Conservation (phyloP, 192 early-diverging fungal genomes). For the Mortierella hygrophila region DNA sequence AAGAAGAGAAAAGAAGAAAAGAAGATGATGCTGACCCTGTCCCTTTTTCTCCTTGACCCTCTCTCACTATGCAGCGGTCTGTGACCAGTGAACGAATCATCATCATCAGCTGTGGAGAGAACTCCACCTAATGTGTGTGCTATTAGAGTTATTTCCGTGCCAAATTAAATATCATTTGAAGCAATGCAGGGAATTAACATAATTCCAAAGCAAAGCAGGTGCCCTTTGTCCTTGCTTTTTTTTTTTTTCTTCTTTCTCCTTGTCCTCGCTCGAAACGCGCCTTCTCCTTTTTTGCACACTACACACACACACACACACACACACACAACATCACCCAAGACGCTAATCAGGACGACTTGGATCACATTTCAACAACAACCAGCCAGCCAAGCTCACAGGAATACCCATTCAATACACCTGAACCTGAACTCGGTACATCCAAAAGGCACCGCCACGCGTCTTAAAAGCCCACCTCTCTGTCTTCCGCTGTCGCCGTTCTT, state of each 20-base stretch:
- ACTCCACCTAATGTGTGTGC: too few relatives aligned
- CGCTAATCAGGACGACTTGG: too few relatives aligned
- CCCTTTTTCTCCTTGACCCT: neutral
- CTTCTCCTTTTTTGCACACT: too few relatives aligned
- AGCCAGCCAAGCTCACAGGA: too few relatives aligned
- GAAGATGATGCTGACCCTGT: neutral
- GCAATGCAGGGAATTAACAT: neutral
- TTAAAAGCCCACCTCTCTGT: neutral
- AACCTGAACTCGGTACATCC: too few relatives aligned
- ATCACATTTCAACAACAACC: too few relatives aligned
- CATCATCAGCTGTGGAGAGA: neutral
- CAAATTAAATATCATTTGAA: neutral
- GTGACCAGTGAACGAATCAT: neutral
- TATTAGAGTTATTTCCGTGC: neutral
- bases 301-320: too few relatives aligned
- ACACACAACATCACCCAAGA: too few relatives aligned
- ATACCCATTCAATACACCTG: too few relatives aligned
- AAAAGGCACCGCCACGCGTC: neutral
- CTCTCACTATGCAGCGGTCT: constrained; percentile 4
- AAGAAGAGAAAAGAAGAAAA: neutral
- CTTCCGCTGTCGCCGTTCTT: neutral
- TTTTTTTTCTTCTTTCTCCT: too few relatives aligned
- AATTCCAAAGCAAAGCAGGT: too few relatives aligned
- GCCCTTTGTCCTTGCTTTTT: neutral
- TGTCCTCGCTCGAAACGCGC: too few relatives aligned